These are phyloP conservation scores for Cryptococcus jaspeensis DNA, from an alignment of 1,284 basidiomycete genomes.

Conservation along the genomic window DNA sequence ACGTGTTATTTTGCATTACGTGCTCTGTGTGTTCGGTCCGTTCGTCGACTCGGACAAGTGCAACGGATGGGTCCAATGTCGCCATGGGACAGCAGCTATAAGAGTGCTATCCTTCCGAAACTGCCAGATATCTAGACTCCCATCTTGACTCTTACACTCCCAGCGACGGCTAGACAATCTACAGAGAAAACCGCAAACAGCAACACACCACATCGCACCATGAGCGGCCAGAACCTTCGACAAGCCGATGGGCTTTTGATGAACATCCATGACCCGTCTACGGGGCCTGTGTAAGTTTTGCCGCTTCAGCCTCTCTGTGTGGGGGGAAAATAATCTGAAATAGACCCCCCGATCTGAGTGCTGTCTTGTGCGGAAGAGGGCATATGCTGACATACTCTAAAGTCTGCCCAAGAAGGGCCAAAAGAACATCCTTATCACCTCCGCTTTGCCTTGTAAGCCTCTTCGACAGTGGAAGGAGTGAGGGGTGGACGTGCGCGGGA, in stretches of 20 bases:
- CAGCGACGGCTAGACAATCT: neutral
- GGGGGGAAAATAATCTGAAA: no score
- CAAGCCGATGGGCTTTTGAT: constrained; percentile 64
- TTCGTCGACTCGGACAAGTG: neutral
- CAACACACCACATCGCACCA: constrained; percentile 4
- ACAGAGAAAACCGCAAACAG: no score
- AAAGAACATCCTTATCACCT: constrained; percentile 86
- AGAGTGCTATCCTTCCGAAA: neutral
- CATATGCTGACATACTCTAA: neutral
- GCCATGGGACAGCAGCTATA: neutral
- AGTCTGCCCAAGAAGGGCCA: constrained; percentile 84
- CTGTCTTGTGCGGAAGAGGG: no score
- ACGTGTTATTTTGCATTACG: neutral
- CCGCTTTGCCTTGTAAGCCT: constrained; percentile 75
- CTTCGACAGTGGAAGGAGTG: neutral
- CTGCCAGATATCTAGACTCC: neutral
- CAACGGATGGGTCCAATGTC: neutral
- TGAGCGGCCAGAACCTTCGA: constrained; percentile 60
- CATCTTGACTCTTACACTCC: neutral
- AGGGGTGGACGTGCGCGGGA: neutral
- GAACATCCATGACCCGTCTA: constrained; percentile 41
- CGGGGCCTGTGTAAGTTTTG: constrained; percentile 47
- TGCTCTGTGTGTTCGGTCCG: neutral
- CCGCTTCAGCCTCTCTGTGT: neutral
- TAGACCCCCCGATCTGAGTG: no score